phyloP scores from a whole-genome alignment of 2,329 filamentous ascomycete genomes.

The Trichoderma atrobrunneum region DNA sequence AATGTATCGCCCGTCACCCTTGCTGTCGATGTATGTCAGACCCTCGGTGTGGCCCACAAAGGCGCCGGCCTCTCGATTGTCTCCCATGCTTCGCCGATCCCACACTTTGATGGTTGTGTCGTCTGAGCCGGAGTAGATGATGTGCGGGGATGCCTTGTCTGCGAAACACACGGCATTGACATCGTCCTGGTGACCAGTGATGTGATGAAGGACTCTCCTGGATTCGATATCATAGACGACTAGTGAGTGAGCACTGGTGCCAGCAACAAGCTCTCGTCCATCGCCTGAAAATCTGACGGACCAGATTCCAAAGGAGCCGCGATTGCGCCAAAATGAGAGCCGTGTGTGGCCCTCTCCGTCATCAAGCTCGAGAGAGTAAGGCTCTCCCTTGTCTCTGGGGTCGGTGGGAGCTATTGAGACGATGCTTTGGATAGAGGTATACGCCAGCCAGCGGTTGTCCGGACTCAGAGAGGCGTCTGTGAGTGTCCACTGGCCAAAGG shows the following conservation, averaged over 20 bases:
- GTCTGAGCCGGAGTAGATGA: conserved; percentile 93
- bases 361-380: conserved; percentile 71
- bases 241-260: conserved; percentile 74
- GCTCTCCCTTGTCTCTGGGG: conserved; percentile 75
- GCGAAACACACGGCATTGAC: conserved; percentile 98
- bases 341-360: conserved; percentile 22
- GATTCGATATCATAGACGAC: conserved; percentile 92
- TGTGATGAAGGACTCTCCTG: conserved; percentile 67
- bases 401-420: conserved; percentile 88
- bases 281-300: conserved; percentile 91
- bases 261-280: conserved; percentile 84
- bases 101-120: conserved; percentile 93
- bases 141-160: conserved; percentile 82
- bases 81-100: conserved; percentile 90
- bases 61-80: conserved; percentile 66
- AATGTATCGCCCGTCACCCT: conserved; percentile 74
- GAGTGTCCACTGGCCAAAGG: conserved; percentile 89
- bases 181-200: conserved; percentile 78
- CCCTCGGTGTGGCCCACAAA: conserved; percentile 67
- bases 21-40: conserved; percentile 67
- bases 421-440: conserved; percentile 80
- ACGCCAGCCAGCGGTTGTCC: conserved; percentile 88
- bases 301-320: conserved; percentile 66
- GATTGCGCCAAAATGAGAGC: conserved; percentile 29
- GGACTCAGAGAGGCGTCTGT: conserved; percentile 90